Base-by-base conservation (phyloP, 352 stramenopile genomes). In the Aphanomyces cochlioides region DNA sequence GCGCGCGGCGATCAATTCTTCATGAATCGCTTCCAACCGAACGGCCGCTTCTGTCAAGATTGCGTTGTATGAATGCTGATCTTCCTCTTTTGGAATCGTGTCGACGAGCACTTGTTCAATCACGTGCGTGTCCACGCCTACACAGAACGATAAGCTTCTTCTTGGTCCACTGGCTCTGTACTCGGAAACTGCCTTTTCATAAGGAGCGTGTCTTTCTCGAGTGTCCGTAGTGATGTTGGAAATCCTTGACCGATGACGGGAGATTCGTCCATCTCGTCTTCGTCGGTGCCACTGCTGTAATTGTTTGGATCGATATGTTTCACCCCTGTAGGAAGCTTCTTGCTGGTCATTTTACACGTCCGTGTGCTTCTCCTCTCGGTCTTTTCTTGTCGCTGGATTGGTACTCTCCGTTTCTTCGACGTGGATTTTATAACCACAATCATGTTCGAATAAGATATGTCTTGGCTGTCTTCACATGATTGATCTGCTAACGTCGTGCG, bases 21-120 rank as follows among this genome's bases (percentile, higher is more conserved):
- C 28, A 13, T 70, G 64, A 6, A 70, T 15, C 54, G 28, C n/a
- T 21, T 70, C 64, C 12, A 70, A 36, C 17, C 47, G 47, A 15
- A 43, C 40, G 3, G 43, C 53, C 5, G 64, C 64, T 4, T 70
- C 50, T 5, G 43, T 61, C 34, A 70, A 45, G 40, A 41, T 70
- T 15, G 64, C 45, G 34, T 47, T 43, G 40, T 70, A 70, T 47
- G 64, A 70, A 43, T 70, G 64, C 54, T 70, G 47, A 37, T 70
- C 38, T 13, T 70, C 37, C 17, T 39, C 3, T 41, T 70, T 70
- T 10, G 64, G 64, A 53, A 70, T 70, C 4, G 64, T 70, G 34
- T 70, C 64, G 15, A 70, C 53, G 39, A 70, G 64, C 1, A 56
- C 40, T 36, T 70, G 64, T 50, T 64, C 37, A 17, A 70, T 63